Base-by-base conservation (phyloP, 192 early-diverging fungal genomes). In the Umbelopsis sp. region DNA sequence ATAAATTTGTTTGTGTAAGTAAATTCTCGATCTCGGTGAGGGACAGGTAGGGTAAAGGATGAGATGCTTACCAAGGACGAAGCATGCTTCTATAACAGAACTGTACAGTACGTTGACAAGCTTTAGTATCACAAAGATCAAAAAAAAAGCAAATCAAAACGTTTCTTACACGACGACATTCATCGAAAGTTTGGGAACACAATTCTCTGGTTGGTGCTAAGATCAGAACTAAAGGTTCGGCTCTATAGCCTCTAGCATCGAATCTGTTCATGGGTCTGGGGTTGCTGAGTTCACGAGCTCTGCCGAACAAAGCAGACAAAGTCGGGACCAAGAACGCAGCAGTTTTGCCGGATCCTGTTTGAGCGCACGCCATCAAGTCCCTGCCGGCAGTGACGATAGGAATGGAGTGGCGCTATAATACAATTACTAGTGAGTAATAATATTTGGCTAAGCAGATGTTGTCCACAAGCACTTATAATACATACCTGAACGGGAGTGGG, bases 281-380 rank as follows among this genome's bases (percentile, higher is more conserved):
- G 46, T 52, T 49, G 20, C 21, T 15, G 1, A 72, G 41, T 58
- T 68, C n/a, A n/a, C 67, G 71, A 0, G 71, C 75, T 37, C 87
- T 86, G 61, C 80, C 74, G 61, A 93, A 86, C 46, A 91, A 75
- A 20, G 81, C 81, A 9, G 84, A 87, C 33, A 95, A 78, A 50
- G 91, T 92, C 13, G 93, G 93, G 20, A 94, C 72, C 33, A 95
- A 76, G 72, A 94, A 95, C 5, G 92, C 92, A 7, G 89, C 93
- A 8, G 93, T 95, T 75, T 94, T 89, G 23, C 89, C 86, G n/a
- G 84, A 88, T n/a, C 82, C 87, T 72, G 93, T 94, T 68, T 94
- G 93, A 16, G 93, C 93, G 74, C 93, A 95, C 5, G 93, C 93
- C 92, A 95, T 94, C 67, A 95, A 58, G 69, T 95, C 93, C 68